Base-by-base conservation (phyloP, 805 yeast species). In the Myxozyma nipponensis region DNA sequence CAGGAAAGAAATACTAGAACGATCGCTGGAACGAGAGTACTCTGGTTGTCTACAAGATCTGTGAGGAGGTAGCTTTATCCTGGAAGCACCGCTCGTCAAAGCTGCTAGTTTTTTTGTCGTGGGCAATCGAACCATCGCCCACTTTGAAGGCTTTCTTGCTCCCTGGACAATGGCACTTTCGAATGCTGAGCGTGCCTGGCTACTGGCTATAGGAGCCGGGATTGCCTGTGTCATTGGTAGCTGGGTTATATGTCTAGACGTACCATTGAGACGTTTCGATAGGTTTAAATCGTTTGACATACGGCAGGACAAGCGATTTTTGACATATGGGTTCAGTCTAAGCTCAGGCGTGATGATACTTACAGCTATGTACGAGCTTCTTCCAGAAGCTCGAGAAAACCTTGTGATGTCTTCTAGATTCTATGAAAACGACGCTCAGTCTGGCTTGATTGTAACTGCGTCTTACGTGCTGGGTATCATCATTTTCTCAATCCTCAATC, bases 261-360 rank as follows among this genome's bases (percentile, higher is more conserved):
- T 75, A 15, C 10, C 83, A 0, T 81, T 83, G 65, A 63, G 67
- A 43, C 26, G 63, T 13, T 50, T 77, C 32, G 76, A 83, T 55
- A 46, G 56, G 70, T 47, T 59, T 39, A 68, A 70, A 55, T 75
- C 76, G 1, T 82, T 84, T 63, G 69, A 75, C 35, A 73, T 85
- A 39, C 74, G 77, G 46, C 76, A 77, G 48, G 82, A 84, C 63
- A 78, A 83, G 34, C 66, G 69, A 13, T 82, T 90, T 63, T 74
- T 91, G 54, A 81, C 86, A 36, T 81, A 81, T 30, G 84, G 95
- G 1, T 74, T 91, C 25, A 78, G 93, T 0, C 68, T 90, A 44
- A 81, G 90, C 57, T 74, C 91, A 0, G 98, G 98, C 0, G 86
- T 95, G 23, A 74, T 91, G 66, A 51, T 83, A 32, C 79, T 89